Evolutionary conservation across 1,284 basidiomycete species (phyloP).

Genomic region (Heterobasidion occidentale): DNA sequence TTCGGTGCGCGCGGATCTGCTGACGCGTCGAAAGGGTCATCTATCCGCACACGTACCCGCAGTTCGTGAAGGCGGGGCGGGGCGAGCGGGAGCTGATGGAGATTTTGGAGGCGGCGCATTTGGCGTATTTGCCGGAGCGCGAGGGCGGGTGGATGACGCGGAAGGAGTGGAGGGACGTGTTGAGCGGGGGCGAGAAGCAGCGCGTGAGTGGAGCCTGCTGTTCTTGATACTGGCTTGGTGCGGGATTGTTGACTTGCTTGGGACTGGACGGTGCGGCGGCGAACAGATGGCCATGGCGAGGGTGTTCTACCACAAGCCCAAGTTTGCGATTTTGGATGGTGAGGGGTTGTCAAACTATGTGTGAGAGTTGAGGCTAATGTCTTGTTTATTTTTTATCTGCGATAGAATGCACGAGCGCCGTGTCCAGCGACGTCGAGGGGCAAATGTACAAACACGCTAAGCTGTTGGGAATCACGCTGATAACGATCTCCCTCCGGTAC

Average conservation of each 20-base stretch:
- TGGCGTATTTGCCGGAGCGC: conserved; percentile 80
- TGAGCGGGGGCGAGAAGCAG: conserved; percentile 96
- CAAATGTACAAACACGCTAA: conserved; percentile 95
- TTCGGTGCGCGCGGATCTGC: background rate
- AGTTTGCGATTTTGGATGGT: conserved; percentile 73
- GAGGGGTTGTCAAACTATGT: conserved; percentile 16
- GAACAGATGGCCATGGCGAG: conserved; percentile 79
- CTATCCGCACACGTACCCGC: conserved; percentile 80
- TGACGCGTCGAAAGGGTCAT: conserved; percentile 37
- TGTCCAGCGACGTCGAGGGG: conserved; percentile 94
- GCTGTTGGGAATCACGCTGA: conserved; percentile 85
- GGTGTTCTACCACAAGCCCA: conserved; percentile 79
- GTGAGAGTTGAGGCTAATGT: background rate
- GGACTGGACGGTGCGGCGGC: background rate
- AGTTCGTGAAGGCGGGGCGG: conserved; percentile 58
- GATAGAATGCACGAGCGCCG: conserved; percentile 90
- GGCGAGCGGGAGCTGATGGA: conserved; percentile 66
- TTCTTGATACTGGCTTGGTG: background rate
- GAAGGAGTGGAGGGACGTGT: conserved; percentile 95
- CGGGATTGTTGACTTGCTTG: background rate
- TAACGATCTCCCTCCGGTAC: conserved; percentile 81
- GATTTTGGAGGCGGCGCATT: conserved; percentile 75
- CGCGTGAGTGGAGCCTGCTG: conserved; percentile 38
- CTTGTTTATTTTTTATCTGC: background rate
- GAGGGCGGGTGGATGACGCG: conserved; percentile 87